Percentiles rank a stretch among this genome's conserved stretches.
These are phyloP conservation scores for Monosporascus sp. DNA, from an alignment of 2,329 filamentous ascomycete species.

Conservation along the genomic window DNA sequence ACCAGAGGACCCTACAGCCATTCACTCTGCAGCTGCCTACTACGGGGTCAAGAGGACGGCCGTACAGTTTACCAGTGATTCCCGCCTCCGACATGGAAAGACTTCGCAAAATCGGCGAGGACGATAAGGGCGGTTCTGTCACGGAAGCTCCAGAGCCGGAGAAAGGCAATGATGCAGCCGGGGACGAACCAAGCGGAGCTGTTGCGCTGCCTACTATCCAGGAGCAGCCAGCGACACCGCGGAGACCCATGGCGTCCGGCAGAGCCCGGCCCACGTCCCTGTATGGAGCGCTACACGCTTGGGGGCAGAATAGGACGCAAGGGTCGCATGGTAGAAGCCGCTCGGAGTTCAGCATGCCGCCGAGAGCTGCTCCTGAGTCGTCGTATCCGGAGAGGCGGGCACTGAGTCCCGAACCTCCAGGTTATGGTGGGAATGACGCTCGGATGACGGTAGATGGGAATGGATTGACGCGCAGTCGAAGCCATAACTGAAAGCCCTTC, in stretches of 20 bases:
- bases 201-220: background rate
- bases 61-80: background rate
- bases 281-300: slow-evolving; percentile 11
- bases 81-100: background rate
- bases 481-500: no score
- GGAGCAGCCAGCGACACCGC: background rate
- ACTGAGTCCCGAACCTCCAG: background rate
- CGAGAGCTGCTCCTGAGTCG: background rate
- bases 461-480: no score
- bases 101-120: background rate
- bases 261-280: slow-evolving; percentile 12
- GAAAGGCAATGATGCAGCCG: background rate
- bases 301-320: slow-evolving; percentile 6
- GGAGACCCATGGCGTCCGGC: slow-evolving; percentile 1
- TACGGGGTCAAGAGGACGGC: background rate
- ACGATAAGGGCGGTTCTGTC: background rate
- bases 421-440: no score
- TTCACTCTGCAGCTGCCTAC: background rate
- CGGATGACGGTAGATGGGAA: no score
- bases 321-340: background rate
- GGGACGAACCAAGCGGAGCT: no score
- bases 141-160: background rate
- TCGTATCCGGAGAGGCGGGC: background rate
- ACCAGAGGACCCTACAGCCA: background rate
- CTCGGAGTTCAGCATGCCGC: background rate